Conservation (phyloP, 2,329 filamentous ascomycete species). For the Fusarium avenaceum region DNA sequence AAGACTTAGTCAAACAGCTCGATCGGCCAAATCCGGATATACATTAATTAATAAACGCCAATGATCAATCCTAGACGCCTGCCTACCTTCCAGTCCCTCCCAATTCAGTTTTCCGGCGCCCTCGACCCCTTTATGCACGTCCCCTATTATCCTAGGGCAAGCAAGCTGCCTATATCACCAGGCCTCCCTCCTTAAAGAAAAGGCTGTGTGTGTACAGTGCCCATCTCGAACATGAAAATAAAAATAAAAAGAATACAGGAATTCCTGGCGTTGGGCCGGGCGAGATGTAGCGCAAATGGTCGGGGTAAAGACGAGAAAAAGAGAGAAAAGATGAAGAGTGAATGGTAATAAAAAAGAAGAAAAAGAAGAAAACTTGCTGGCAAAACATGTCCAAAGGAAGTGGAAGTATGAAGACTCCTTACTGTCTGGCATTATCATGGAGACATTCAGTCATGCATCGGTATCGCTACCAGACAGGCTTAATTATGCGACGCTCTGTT, state of each 20-base stretch:
- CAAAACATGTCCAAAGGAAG: conserved; percentile 38
- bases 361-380: conserved; percentile 13
- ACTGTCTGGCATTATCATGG: conserved; percentile 21
- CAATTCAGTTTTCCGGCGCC: conserved; percentile 34
- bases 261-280: conserved; percentile 42
- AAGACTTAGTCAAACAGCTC: conserved; percentile 42
- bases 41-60: conserved; percentile 45
- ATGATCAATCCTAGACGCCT: conserved; percentile 36
- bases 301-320: conserved; percentile 14
- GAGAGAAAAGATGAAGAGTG: conserved; percentile 7
- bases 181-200: conserved; percentile 22
- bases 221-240: conserved; percentile 11
- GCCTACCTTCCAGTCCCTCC: conserved; percentile 32
- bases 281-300: conserved; percentile 37
- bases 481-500: conserved; percentile 28
- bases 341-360: not conserved
- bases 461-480: conserved; percentile 30
- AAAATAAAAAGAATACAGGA: conserved; percentile 24
- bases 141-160: conserved; percentile 40
- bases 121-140: conserved; percentile 36
- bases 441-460: conserved; percentile 35
- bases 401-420: conserved; percentile 30
- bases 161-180: conserved; percentile 24
- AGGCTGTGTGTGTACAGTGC: conserved; percentile 18
- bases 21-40: conserved; percentile 46